Percentiles rank a stretch among this genome's conserved stretches.
Conservation (phyloP, 805 yeast genomes). For the Jamesozyma piceae region DNA sequence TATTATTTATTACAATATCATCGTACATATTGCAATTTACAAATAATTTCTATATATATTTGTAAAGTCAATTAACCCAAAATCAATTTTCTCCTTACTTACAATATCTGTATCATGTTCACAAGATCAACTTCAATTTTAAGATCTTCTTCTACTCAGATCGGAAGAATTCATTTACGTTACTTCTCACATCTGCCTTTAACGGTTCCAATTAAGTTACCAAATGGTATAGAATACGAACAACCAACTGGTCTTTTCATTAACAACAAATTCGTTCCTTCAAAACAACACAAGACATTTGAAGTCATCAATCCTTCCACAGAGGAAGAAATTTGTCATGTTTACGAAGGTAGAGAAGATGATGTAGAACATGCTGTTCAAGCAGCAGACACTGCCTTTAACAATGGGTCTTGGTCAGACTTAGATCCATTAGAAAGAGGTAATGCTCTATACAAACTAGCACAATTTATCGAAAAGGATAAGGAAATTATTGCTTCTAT, state of each 20-base stretch:
- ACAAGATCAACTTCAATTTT: constrained; percentile 1
- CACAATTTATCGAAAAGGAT: constrained; percentile 68
- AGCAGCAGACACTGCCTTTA: constrained; percentile 75
- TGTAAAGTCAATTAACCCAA: too few species aligned
- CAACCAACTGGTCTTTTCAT: constrained; percentile 78
- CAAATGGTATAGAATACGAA: constrained; percentile 59
- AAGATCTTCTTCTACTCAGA: constrained; percentile 1
- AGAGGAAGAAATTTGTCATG: constrained; percentile 58
- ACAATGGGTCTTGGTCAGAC: constrained; percentile 53
- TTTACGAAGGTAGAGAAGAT: constrained; percentile 57
- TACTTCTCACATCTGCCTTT: constrained; percentile 33
- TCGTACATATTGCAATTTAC: too few species aligned
- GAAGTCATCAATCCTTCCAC: constrained; percentile 59
- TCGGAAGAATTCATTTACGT: constrained; percentile 8
- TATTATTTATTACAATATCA: too few species aligned
- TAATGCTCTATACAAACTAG: constrained; percentile 54
- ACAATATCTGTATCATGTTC: not conserved
- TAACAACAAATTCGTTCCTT: constrained; percentile 59
- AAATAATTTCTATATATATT: too few species aligned
- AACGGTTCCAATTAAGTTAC: constrained; percentile 45
- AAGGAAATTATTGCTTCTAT: constrained; percentile 68
- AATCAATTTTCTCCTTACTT: too few species aligned
- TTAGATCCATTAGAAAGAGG: constrained; percentile 62
- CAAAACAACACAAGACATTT: constrained; percentile 51
- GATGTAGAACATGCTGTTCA: constrained; percentile 79